Evolutionary conservation across 257 asterid species (phyloP).

Genomic region (Nicotiana benthamiana): DNA sequence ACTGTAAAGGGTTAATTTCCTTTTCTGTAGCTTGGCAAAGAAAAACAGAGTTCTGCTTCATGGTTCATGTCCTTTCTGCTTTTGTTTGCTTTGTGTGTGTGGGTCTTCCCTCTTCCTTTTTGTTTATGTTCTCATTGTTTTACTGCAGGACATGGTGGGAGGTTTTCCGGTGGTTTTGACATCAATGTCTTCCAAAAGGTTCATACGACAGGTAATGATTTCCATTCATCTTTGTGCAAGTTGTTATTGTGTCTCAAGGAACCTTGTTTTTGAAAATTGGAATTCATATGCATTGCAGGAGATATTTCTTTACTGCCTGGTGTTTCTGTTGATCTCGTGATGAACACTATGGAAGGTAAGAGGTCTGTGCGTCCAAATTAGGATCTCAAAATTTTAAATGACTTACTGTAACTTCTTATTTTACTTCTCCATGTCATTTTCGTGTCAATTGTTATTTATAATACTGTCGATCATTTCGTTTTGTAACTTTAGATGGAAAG

Average conservation of each 20-base stretch:
- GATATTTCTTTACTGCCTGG: constrained; percentile 62
- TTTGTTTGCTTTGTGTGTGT: background rate
- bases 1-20: background rate
- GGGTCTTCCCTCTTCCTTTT: constrained; percentile 23
- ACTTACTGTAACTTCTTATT: background rate
- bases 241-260: background rate
- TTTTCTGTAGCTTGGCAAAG: background rate
- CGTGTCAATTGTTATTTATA: background rate
- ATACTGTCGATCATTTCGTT: constrained; percentile 12
- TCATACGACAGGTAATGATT: constrained; percentile 52
- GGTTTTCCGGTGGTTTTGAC: constrained; percentile 94
- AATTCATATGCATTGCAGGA: constrained; percentile 45
- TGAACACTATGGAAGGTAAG: constrained; percentile 68
- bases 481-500: constrained; percentile 54
- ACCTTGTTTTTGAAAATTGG: constrained; percentile 7
- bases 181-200: constrained; percentile 70
- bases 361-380: background rate
- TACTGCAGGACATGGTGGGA: constrained; percentile 58
- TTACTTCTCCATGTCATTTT: background rate
- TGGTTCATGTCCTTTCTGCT: constrained; percentile 3
- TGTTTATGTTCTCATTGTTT: background rate
- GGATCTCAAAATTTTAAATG: background rate
- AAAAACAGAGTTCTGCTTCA: background rate
- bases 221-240: background rate
- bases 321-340: constrained; percentile 45